phyloP scores from a whole-genome alignment of 176 grass and related monocot genomes.

The Typha latifolia region DNA sequence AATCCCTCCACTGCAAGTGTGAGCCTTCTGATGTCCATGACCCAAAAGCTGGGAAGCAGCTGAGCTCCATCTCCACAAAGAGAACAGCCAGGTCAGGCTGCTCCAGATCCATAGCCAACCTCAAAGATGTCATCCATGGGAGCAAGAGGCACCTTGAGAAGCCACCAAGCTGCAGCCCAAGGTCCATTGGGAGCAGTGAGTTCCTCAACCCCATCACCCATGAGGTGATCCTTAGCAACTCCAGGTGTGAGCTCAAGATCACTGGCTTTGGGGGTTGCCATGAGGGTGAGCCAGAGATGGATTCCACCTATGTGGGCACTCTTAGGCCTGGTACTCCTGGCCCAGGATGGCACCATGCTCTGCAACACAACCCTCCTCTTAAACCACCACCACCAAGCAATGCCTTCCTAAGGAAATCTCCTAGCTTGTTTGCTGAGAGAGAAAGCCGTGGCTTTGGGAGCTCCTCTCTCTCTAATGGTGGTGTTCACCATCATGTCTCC shows the following conservation, averaged over 20 bases:
- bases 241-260: slow-evolving; percentile 89
- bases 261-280: slow-evolving; percentile 41
- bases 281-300: neutral
- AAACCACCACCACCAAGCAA: too few species aligned
- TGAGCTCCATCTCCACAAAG: slow-evolving; percentile 54
- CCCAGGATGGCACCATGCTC: slow-evolving; percentile 42
- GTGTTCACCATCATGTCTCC: neutral
- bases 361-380: too few species aligned
- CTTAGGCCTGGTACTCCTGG: slow-evolving; percentile 79
- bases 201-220: slow-evolving; percentile 94
- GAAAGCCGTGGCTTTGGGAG: slow-evolving; percentile 1
- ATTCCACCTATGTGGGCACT: slow-evolving; percentile 70
- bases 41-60: slow-evolving; percentile 40
- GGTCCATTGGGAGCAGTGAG: slow-evolving; percentile 95
- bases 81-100: slow-evolving; percentile 55
- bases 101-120: slow-evolving; percentile 87
- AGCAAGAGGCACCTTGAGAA: slow-evolving; percentile 84
- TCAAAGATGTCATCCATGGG: slow-evolving; percentile 95
- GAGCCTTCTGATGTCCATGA: slow-evolving; percentile 77
- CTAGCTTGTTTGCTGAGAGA: slow-evolving; percentile 14
- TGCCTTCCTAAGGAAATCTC: slow-evolving; percentile 42
- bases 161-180: slow-evolving; percentile 76
- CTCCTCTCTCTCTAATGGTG: neutral
- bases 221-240: slow-evolving; percentile 94
- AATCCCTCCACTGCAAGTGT: slow-evolving; percentile 85